phyloP scores from a whole-genome alignment of 768 basidiomycete genomes.

The Cyclocybe cylindracea region DNA sequence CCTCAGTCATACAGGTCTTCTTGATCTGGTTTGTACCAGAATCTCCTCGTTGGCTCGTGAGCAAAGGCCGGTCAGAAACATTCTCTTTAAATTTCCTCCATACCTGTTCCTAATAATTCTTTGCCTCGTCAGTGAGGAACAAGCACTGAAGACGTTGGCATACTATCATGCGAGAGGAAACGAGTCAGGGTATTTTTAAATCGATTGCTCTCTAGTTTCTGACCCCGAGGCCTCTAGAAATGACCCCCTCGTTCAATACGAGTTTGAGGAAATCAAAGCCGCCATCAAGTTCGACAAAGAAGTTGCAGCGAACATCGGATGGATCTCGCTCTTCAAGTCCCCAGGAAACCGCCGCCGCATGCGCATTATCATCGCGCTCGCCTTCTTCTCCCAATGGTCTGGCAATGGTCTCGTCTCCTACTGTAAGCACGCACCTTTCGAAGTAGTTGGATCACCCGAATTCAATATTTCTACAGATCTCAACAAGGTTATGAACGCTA shows the following conservation, averaged over 20 bases:
- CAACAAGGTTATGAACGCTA: constrained; percentile 52
- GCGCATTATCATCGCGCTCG: constrained; percentile 57
- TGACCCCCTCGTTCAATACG: constrained; percentile 60
- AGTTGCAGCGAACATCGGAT: constrained; percentile 43
- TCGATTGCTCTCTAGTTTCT: no score
- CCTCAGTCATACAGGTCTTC: constrained; percentile 58
- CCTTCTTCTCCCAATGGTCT: constrained; percentile 63
- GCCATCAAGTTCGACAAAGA: constrained; percentile 47
- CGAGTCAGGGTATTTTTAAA: no score
- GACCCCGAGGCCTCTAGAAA: constrained; percentile 28
- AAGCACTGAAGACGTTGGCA: constrained; percentile 51
- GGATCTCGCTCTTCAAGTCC: constrained; percentile 45
- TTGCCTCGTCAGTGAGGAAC: constrained; percentile 28
- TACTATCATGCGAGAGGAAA: constrained; percentile 60
- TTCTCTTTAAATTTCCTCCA: not conserved
- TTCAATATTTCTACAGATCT: constrained; percentile 31
- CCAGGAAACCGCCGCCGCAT: constrained; percentile 55
- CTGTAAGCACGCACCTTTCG: constrained; percentile 26
- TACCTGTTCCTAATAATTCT: constrained; percentile 7
- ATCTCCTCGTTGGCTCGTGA: constrained; percentile 72
- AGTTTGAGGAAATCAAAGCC: constrained; percentile 66
- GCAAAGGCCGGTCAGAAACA: constrained; percentile 48
- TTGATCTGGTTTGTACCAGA: constrained; percentile 69
- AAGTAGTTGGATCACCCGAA: not conserved
- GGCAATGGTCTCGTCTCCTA: constrained; percentile 60